Conservation (phyloP, 2,329 filamentous ascomycete species). For the Ophiostoma fasciatum region DNA sequence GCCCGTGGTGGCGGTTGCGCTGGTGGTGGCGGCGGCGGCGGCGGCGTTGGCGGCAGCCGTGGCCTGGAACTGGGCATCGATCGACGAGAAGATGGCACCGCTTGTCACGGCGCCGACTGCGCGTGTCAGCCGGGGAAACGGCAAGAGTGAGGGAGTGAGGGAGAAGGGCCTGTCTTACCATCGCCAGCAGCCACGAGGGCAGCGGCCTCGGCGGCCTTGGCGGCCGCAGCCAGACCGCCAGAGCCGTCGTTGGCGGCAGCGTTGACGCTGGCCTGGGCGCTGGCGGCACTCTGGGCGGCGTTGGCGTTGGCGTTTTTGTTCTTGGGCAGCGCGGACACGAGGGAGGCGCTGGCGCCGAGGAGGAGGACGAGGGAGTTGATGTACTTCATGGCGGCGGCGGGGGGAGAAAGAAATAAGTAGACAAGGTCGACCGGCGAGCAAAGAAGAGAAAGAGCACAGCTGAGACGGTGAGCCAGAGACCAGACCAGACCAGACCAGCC, state of each 20-base stretch:
- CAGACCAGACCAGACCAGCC: no score
- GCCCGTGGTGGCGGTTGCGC: slow-evolving; percentile 1
- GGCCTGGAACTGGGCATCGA: slow-evolving; percentile 8
- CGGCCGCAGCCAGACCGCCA: slow-evolving; percentile 1
- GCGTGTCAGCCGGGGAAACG: background rate
- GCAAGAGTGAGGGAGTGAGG: no score
- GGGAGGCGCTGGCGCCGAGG: slow-evolving; percentile 8
- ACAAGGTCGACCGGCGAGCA: slow-evolving; percentile 7
- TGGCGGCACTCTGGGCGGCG: background rate
- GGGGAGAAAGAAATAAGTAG: background rate
- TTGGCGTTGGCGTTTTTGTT: slow-evolving; percentile 3
- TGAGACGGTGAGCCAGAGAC: no score
- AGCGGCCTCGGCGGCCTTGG: slow-evolving; percentile 5
- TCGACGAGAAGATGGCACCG: slow-evolving; percentile 9
- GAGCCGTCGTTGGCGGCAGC: slow-evolving; percentile 7
- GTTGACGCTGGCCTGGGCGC: slow-evolving; percentile 5
- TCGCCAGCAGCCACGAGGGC: slow-evolving; percentile 9
- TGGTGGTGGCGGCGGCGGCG: slow-evolving; percentile 1
- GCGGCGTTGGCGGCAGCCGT: slow-evolving; percentile 2
- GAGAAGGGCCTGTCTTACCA: no score
- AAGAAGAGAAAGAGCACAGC: slow-evolving; percentile 6
- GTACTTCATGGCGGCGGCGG: slow-evolving; percentile 9
- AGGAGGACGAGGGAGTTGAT: slow-evolving; percentile 8
- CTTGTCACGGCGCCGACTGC: slow-evolving; percentile 9
- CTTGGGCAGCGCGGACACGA: slow-evolving; percentile 8